Conservation (phyloP, 2,329 filamentous ascomycete species). For the Leptographium galeiforme region DNA sequence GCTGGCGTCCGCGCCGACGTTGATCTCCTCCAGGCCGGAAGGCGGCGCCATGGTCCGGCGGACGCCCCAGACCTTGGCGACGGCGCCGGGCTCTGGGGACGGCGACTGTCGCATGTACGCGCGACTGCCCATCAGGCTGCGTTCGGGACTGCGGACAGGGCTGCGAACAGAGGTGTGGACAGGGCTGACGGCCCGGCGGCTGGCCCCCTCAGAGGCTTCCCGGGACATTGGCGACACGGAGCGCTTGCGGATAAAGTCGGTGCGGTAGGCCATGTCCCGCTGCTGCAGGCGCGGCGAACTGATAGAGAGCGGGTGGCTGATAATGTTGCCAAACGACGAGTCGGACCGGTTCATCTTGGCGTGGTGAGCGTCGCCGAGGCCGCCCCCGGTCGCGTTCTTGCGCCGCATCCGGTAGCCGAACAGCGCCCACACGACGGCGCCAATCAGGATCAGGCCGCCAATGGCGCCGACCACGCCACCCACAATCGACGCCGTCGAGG, state of each 20-base stretch:
- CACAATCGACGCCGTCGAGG: constrained; percentile 23
- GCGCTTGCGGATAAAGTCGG: constrained; percentile 38
- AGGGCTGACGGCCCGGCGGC: too few relatives aligned
- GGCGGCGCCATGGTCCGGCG: constrained; percentile 7
- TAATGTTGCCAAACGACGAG: constrained; percentile 34
- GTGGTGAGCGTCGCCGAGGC: background rate
- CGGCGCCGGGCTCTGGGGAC: too few relatives aligned
- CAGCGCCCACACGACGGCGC: constrained; percentile 26
- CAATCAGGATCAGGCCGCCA: constrained; percentile 24
- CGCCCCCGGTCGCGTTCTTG: constrained; percentile 16
- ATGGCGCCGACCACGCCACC: constrained; percentile 34
- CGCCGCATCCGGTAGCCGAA: constrained; percentile 19
- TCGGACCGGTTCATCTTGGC: constrained; percentile 17
- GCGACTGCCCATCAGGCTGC: too few relatives aligned
- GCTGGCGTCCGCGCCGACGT: constrained; percentile 36
- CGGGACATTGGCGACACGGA: constrained; percentile 8
- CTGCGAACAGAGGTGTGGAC: too few relatives aligned
- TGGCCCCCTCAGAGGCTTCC: background rate
- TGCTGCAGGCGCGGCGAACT: constrained; percentile 39
- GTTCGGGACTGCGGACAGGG: too few relatives aligned
- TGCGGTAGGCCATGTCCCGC: constrained; percentile 25
- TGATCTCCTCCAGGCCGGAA: constrained; percentile 31
- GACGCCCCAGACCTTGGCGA: too few relatives aligned
- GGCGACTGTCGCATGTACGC: too few relatives aligned
- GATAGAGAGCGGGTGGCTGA: constrained; percentile 45